Conservation (phyloP, 352 stramenopile species). For the Pythium coloratum region DNA sequence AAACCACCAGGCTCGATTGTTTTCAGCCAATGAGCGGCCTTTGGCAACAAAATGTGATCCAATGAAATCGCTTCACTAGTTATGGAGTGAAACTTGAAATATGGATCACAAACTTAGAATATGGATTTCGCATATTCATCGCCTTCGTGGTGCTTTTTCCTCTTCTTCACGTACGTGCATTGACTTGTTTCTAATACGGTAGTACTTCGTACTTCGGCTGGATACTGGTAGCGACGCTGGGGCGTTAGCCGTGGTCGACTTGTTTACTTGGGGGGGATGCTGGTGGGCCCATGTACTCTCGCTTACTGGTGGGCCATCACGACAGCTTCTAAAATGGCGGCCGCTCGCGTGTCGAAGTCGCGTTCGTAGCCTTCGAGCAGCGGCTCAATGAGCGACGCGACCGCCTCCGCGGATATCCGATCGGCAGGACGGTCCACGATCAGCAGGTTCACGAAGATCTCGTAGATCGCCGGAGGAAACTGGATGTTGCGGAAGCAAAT, state of each 20-base stretch:
- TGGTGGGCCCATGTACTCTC: neutral
- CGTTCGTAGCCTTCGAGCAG: slow-evolving; percentile 61
- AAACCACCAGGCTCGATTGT: neutral
- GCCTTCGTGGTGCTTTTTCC: no score
- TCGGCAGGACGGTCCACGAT: slow-evolving; percentile 44
- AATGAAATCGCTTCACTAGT: neutral
- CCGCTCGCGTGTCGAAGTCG: slow-evolving; percentile 49
- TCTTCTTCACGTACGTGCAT: neutral
- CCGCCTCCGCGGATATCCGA: slow-evolving; percentile 55
- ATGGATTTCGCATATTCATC: neutral
- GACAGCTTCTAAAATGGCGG: slow-evolving; percentile 52
- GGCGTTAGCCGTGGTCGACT: neutral
- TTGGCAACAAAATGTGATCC: neutral
- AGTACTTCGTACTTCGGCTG: neutral
- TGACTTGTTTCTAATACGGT: neutral
- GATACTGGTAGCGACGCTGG: neutral
- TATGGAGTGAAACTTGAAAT: neutral
- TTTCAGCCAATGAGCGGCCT: neutral
- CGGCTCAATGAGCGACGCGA: slow-evolving; percentile 54
- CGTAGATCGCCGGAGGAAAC: slow-evolving; percentile 76
- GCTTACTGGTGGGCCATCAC: slow-evolving; percentile 22
- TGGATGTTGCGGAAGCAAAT: slow-evolving; percentile 81
- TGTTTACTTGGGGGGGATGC: neutral
- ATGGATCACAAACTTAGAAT: neutral
- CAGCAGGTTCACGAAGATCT: slow-evolving; percentile 67